phyloP scores from a whole-genome alignment of 108 stramenopile species.

The Skeletonema menzelii region DNA sequence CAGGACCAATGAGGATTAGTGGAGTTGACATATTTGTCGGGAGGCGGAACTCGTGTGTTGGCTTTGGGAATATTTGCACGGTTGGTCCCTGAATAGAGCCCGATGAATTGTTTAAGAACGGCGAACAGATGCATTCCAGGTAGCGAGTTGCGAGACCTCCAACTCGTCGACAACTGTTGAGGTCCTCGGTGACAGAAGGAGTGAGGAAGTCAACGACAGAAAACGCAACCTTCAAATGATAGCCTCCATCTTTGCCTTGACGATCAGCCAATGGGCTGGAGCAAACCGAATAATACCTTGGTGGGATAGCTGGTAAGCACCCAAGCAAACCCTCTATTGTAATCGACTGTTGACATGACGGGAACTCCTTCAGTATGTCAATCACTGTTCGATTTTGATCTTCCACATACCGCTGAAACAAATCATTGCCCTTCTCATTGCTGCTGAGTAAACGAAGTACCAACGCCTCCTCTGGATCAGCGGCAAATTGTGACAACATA shows the following conservation, averaged over 20 bases:
- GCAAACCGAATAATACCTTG: conserved; percentile 92
- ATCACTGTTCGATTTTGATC: conserved; percentile 73
- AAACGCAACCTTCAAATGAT: conserved; percentile 76
- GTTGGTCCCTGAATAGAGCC: conserved; percentile 6
- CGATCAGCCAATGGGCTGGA: conserved; percentile 80
- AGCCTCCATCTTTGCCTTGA: conserved; percentile 6
- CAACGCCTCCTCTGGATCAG: conserved; percentile 54
- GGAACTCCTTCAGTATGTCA: conserved; percentile 87
- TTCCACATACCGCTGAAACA: conserved; percentile 62
- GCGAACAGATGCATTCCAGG: conserved; percentile 69
- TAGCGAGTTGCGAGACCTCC: conserved; percentile 80
- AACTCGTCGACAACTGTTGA: conserved; percentile 56
- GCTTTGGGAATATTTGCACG: conserved; percentile 86
- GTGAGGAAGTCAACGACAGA: conserved; percentile 91
- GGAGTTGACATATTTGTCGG: conserved; percentile 74
- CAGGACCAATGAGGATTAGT: conserved; percentile 95
- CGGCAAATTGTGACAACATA: conserved; percentile 63
- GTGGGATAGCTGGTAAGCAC: conserved; percentile 73
- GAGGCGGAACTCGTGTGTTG: conserved; percentile 82
- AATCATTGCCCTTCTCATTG: conserved; percentile 22
- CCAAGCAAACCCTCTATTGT: conserved; percentile 71
- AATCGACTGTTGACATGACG: conserved; percentile 71
- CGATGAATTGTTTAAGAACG: conserved; percentile 44
- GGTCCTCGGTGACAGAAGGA: conserved; percentile 36
- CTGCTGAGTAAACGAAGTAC: conserved; percentile 62